Percentiles rank a stretch among this genome's conserved stretches.
phyloP scores from a whole-genome alignment of 192 early-diverging fungal genomes.

The Helicostylum pulchrum region DNA sequence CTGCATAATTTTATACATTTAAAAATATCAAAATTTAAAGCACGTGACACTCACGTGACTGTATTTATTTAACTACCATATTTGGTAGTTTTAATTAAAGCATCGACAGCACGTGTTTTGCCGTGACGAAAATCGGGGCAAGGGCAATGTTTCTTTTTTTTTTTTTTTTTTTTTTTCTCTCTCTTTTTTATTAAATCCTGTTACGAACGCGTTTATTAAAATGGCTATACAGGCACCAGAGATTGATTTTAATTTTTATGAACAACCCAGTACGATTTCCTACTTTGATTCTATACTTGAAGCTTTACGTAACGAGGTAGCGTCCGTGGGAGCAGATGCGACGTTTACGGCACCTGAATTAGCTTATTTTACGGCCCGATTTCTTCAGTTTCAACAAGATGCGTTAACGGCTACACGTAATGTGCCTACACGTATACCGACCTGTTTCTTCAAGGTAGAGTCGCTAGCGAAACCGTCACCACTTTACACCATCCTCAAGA shows the following conservation, averaged over 20 bases:
- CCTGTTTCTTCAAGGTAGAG: conserved; percentile 22
- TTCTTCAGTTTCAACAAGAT: conserved; percentile 32
- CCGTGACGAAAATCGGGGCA: too few species aligned
- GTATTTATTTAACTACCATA: too few species aligned
- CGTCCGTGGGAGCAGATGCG: conserved; percentile 23
- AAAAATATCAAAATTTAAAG: too few species aligned
- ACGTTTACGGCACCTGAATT: conserved; percentile 30
- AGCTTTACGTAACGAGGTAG: conserved; percentile 17
- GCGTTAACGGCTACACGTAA: background rate
- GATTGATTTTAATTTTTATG: conserved; percentile 35
- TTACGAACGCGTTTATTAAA: conserved; percentile 3
- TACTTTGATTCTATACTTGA: conserved; percentile 30
- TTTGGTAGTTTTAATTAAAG: too few species aligned
- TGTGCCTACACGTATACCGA: conserved; percentile 19
- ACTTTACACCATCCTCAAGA: conserved; percentile 26
- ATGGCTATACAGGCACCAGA: conserved; percentile 14
- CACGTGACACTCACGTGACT: too few species aligned
- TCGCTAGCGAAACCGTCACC: conserved; percentile 6
- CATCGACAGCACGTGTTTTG: too few species aligned
- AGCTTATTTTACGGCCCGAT: conserved; percentile 29
- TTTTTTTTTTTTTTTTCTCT: too few species aligned
- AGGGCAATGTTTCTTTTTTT: too few species aligned
- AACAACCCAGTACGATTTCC: conserved; percentile 33
- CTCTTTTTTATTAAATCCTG: too few species aligned
- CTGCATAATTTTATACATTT: too few species aligned